phyloP scores from a whole-genome alignment of 495 filamentous ascomycete species.

The Entonaema liquescens region DNA sequence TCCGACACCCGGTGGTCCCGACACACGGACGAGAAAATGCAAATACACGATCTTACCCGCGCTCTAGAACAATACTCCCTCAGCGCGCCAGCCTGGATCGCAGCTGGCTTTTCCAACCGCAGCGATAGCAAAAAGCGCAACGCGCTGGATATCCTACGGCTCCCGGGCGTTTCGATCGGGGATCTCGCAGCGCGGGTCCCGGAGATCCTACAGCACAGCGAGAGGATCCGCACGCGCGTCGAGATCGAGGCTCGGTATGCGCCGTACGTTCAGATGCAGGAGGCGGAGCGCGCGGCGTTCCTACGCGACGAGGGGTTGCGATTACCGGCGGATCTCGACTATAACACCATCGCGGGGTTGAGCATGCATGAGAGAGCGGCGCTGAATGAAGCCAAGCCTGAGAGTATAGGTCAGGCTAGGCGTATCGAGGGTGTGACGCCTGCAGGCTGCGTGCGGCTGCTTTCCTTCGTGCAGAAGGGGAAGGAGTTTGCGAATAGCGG shows the following conservation, averaged over 20 bases:
- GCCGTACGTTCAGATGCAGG: conserved; percentile 80
- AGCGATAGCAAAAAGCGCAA: conserved; percentile 66
- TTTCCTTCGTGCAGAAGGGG: conserved; percentile 58
- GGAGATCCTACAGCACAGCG: conserved; percentile 55
- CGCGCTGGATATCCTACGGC: conserved; percentile 79
- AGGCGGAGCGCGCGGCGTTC: conserved; percentile 67
- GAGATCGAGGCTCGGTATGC: conserved; percentile 84
- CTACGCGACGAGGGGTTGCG: conserved; percentile 77
- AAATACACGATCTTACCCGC: conserved; percentile 70
- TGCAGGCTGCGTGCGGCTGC: conserved; percentile 63
- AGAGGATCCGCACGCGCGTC: conserved; percentile 70
- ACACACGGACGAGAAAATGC: conserved; percentile 67
- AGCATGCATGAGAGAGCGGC: conserved; percentile 78
- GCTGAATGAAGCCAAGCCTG: conserved; percentile 75
- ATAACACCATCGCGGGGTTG: conserved; percentile 73
- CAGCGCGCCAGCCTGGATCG: conserved; percentile 69
- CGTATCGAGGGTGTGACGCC: conserved; percentile 84
- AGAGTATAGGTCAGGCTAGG: conserved; percentile 86
- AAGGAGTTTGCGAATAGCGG: neutral
- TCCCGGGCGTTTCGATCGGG: conserved; percentile 63
- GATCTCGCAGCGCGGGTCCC: conserved; percentile 65
- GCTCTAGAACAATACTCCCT: conserved; percentile 65
- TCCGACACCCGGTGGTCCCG: conserved; percentile 77
- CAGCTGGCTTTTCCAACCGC: conserved; percentile 72
- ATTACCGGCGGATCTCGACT: conserved; percentile 82